Base-by-base conservation (phyloP, 345 rosid species). In the Ceriops decandra region DNA sequence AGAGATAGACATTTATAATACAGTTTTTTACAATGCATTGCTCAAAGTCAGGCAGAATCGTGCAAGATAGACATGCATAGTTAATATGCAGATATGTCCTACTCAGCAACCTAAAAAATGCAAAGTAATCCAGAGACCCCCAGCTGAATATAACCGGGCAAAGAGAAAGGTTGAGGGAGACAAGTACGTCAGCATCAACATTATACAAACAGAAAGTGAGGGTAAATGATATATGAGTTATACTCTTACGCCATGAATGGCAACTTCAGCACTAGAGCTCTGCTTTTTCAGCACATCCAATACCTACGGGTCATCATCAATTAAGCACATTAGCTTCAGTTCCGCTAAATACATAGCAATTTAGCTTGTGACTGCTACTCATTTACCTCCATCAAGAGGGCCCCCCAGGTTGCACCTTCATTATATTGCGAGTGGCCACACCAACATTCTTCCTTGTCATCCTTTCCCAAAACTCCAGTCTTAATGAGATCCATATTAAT, bases 401-500 rank as follows among this genome's bases (percentile, higher is more conserved):
- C 70, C 97, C 95, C 30, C 93, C 93, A 20, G 90, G 83, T 77
- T 88, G 49, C 49, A 42, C 49, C 49, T 42, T 42, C 49, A 83
- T 81, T 53, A 88, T 57, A 66, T 83, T 86, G 68, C 86, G 83
- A 61, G 85, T 56, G 68, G 91, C 80, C 27, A 87, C 52, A 30
- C 77, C 80, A 15, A 91, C 67, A 63, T 64, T 88, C 57, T 95
- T 96, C 22, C 90, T 76, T 77, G 88, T 91, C 96, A 95, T 88
- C 74, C 96, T 82, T 77, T 32, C 95, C 91, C 17, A 96, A 95
- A 52, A 91, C 92, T 80, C 96, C 98, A 36, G 99, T 95, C 46
- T 85, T 91, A 28, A 91, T 91, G 79, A 91, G 90, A 81, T 90
- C 97, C 95, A 95, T 91, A 84, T 91, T 97, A 74, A 90, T 95